A percentile compares a stretch with the other conserved stretches of the same genome.
These are phyloP conservation scores for Populus davidiana DNA, from an alignment of 345 rosid genomes.

Conservation along the genomic window DNA sequence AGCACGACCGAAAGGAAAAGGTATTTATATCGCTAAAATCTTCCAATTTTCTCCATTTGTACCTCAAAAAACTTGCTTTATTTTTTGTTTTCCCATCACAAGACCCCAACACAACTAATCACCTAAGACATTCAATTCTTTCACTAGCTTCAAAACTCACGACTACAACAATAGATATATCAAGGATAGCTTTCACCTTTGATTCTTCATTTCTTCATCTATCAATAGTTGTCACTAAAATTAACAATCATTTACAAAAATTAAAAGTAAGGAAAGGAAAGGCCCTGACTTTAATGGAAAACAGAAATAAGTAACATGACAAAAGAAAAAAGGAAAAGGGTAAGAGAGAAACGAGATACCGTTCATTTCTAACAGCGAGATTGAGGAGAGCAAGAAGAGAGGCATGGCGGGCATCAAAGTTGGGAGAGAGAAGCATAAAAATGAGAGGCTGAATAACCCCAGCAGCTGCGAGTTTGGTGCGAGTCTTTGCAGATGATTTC, in stretches of 20 bases:
- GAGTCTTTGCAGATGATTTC: constrained; percentile 52
- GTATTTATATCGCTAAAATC: background rate
- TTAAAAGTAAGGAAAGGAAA: too few relatives aligned
- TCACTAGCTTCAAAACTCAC: background rate
- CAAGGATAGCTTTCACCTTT: background rate
- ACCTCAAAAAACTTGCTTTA: background rate
- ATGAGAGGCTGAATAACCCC: constrained; percentile 73
- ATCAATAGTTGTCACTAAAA: background rate
- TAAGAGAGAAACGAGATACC: constrained; percentile 25
- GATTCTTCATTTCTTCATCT: background rate
- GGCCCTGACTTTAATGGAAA: too few relatives aligned
- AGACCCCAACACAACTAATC: background rate
- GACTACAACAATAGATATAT: background rate
- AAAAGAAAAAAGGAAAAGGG: background rate
- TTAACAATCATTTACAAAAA: background rate
- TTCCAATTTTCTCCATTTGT: background rate
- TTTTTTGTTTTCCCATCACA: background rate
- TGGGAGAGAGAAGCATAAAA: constrained; percentile 55
- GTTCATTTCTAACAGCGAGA: constrained; percentile 67
- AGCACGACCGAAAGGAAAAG: background rate
- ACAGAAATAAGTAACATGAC: background rate
- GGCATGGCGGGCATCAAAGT: constrained; percentile 58
- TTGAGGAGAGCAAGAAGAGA: constrained; percentile 79
- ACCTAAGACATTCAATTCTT: background rate
- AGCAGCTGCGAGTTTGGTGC: constrained; percentile 63